Evolutionary conservation across 139 green algal genomes (phyloP).

Genomic region (Edaphochlamys debaryana): DNA sequence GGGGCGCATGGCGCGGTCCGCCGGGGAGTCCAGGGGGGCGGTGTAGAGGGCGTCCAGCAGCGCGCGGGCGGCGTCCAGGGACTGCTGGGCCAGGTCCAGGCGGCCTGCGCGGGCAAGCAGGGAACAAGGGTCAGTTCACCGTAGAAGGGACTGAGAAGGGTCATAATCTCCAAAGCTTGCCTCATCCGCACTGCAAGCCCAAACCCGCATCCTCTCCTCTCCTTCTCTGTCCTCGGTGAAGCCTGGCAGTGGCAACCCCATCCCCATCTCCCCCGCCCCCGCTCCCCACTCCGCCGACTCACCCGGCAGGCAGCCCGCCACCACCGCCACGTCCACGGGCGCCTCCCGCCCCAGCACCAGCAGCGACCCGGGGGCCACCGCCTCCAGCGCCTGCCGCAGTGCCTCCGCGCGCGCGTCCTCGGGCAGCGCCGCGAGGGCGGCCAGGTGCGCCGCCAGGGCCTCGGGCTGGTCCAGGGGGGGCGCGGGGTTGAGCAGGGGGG

Average conservation of each 20-base stretch:
- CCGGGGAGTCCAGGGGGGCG: not conserved
- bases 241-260: too few relatives aligned
- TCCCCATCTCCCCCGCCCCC: too few relatives aligned
- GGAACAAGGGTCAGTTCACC: too few relatives aligned
- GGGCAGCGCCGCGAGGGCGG: not conserved
- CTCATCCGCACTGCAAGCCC: too few relatives aligned
- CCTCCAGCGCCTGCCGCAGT: not conserved
- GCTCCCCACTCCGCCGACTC: not conserved
- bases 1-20: too few relatives aligned
- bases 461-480: not conserved
- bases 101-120: constrained; percentile 27
- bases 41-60: constrained; percentile 31
- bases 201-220: too few relatives aligned
- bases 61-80: constrained; percentile 1
- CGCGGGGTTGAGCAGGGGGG: too few relatives aligned
- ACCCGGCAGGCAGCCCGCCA: constrained; percentile 29
- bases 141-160: too few relatives aligned
- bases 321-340: constrained; percentile 38
- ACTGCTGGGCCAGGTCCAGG: constrained; percentile 4
- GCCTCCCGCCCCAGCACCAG: constrained; percentile 10
- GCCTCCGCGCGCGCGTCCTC: not conserved
- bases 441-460: not conserved
- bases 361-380: not conserved
- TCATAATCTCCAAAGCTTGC: too few relatives aligned
- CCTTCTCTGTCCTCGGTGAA: too few relatives aligned